Conservation (phyloP, 2,329 filamentous ascomycete genomes). For the Rhynchosporium agropyri region DNA sequence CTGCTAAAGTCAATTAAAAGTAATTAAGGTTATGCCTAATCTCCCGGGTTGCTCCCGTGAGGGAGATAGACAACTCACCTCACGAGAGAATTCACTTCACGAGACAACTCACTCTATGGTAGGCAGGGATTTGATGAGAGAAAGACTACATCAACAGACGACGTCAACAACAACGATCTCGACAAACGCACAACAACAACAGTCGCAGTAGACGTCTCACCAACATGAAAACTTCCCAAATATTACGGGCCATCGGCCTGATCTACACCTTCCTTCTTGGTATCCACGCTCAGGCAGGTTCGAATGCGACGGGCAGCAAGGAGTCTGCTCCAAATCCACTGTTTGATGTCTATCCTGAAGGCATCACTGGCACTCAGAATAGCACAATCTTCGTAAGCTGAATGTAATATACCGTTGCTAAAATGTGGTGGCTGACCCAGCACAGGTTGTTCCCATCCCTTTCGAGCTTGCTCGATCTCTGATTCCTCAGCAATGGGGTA, state of each 20-base stretch:
- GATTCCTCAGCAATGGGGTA: constrained; percentile 52
- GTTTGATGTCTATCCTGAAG: constrained; percentile 49
- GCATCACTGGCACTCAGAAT: constrained; percentile 57
- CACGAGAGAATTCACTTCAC: too few relatives aligned
- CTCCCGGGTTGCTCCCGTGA: too few relatives aligned
- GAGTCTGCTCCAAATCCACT: constrained; percentile 52
- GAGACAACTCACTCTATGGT: too few relatives aligned
- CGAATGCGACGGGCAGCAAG: background rate
- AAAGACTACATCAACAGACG: background rate
- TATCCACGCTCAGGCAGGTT: constrained; percentile 4
- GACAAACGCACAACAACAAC: background rate
- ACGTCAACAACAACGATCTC: background rate
- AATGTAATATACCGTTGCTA: constrained; percentile 39
- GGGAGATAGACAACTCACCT: too few relatives aligned
- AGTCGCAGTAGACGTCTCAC: background rate
- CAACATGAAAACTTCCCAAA: background rate
- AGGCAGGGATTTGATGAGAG: too few relatives aligned
- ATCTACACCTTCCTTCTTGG: constrained; percentile 7
- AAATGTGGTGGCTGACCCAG: background rate
- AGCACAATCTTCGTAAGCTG: constrained; percentile 50
- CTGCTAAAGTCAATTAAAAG: too few relatives aligned
- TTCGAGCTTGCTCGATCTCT: constrained; percentile 50
- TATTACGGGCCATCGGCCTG: background rate
- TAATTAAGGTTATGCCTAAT: too few relatives aligned
- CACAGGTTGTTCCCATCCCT: constrained; percentile 52